These are phyloP conservation scores for Porogramme epimiltina DNA, from an alignment of 1,284 basidiomycete genomes.

Conservation along the genomic window DNA sequence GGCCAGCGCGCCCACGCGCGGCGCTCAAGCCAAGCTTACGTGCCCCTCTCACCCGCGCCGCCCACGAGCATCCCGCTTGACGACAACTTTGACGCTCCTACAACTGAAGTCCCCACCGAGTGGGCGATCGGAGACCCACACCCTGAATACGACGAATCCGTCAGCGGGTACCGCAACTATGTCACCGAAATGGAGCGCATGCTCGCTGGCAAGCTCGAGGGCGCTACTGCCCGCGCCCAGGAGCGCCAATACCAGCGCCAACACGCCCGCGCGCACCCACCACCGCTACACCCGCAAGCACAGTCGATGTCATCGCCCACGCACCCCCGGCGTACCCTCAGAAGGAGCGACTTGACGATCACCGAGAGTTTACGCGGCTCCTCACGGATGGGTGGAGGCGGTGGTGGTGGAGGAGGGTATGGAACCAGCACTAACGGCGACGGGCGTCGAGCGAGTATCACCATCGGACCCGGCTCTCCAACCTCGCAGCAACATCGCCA, in stretches of 20 bases:
- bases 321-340: not conserved
- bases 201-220: constrained; percentile 39
- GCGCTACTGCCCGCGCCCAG: constrained; percentile 14
- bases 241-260: constrained; percentile 8
- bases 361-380: constrained; percentile 11
- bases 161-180: constrained; percentile 43
- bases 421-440: not conserved
- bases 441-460: not conserved
- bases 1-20: constrained; percentile 4
- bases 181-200: constrained; percentile 50
- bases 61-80: constrained; percentile 40
- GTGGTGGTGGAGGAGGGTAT: not conserved
- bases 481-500: not conserved
- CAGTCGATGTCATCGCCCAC: not conserved
- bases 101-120: constrained; percentile 35
- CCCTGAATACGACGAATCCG: constrained; percentile 34
- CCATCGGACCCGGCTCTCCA: constrained; percentile 1
- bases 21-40: constrained; percentile 8
- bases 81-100: constrained; percentile 44
- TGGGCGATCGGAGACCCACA: constrained; percentile 28
- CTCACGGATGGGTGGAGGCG: not conserved
- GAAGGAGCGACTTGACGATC: constrained; percentile 11
- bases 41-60: constrained; percentile 28
- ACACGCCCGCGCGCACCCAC: not conserved
- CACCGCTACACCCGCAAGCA: not conserved